A percentile compares a stretch with the other conserved stretches of the same genome.
These are phyloP conservation scores for Kuraishia floccosa DNA, from an alignment of 805 yeast species.

Conservation along the genomic window DNA sequence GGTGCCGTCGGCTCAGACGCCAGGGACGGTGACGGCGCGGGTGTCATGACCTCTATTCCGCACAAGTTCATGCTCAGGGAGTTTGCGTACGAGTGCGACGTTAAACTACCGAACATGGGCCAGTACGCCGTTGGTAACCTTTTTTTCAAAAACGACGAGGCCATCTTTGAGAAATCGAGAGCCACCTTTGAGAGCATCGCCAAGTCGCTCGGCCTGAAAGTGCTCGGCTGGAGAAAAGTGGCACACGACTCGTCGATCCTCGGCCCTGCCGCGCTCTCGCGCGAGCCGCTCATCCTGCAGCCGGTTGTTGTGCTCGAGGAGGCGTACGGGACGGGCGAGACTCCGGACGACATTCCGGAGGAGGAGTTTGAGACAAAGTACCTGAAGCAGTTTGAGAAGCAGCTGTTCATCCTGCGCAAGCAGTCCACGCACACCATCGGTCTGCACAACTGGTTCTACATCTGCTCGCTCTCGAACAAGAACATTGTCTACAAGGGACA, in stretches of 20 bases:
- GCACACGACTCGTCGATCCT: conserved; percentile 91
- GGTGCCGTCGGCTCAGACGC: conserved; percentile 97
- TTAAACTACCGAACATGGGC: conserved; percentile 65
- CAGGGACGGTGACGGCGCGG: conserved; percentile 98
- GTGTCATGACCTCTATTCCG: conserved; percentile 87
- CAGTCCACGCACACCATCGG: conserved; percentile 88
- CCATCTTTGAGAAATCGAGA: conserved; percentile 58
- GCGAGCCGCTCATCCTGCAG: conserved; percentile 87
- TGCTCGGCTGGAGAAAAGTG: conserved; percentile 90
- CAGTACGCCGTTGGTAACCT: conserved; percentile 94
- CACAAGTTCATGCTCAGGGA: conserved; percentile 81
- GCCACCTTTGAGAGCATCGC: conserved; percentile 79
- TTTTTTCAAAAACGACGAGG: conserved; percentile 71
- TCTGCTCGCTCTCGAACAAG: conserved; percentile 80
- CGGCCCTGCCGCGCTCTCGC: conserved; percentile 88
- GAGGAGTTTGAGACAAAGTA: conserved; percentile 45
- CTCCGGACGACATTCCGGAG: conserved; percentile 24
- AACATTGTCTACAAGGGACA: conserved; percentile 97
- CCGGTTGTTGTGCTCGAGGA: conserved; percentile 75
- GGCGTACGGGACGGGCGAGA: conserved; percentile 26
- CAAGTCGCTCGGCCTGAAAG: conserved; percentile 58
- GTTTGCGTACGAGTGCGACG: conserved; percentile 57
- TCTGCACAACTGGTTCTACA: conserved; percentile 94
- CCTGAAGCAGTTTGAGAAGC: conserved; percentile 66
- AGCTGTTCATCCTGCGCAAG: conserved; percentile 77